A percentile compares a stretch with the other conserved stretches of the same genome.
These are phyloP conservation scores for Telopea speciosissima DNA, from an alignment of 177 flowering plant genomes.

Conservation along the genomic window DNA sequence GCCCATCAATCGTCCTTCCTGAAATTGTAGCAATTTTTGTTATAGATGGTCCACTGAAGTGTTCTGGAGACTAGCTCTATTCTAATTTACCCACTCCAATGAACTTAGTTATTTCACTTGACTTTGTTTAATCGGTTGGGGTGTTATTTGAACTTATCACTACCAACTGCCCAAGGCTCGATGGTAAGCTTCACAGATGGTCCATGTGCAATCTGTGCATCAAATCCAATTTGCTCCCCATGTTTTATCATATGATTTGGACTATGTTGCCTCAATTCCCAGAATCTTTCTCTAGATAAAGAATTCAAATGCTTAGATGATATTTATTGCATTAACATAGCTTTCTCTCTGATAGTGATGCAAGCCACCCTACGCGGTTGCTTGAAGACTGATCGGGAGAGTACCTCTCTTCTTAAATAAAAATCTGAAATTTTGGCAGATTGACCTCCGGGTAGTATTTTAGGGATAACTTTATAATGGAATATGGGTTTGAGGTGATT, in stretches of 20 bases:
- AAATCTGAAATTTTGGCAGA: no score
- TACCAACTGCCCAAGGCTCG: slow-evolving; percentile 8
- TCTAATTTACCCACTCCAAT: slow-evolving; percentile 3
- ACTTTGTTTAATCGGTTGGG: neutral
- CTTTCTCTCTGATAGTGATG: slow-evolving; percentile 8
- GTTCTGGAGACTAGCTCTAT: slow-evolving; percentile 9
- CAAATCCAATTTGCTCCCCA: slow-evolving; percentile 8
- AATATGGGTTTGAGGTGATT: no score
- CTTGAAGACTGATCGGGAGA: no score
- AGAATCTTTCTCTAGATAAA: neutral
- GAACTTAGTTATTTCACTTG: neutral
- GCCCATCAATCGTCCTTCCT: slow-evolving; percentile 13
- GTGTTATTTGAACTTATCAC: slow-evolving; percentile 6
- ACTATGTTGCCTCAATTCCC: slow-evolving; percentile 14
- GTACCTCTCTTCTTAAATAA: no score
- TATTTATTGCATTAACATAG: slow-evolving; percentile 1
- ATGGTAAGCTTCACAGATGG: slow-evolving; percentile 5
- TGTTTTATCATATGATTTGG: slow-evolving; percentile 4
- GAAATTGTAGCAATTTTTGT: slow-evolving; percentile 1
- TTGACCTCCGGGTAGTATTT: no score
- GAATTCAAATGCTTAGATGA: slow-evolving; percentile 11
- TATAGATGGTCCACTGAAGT: slow-evolving; percentile 12
- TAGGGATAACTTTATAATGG: no score
- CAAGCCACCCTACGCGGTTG: no score
- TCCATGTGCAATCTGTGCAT: slow-evolving; percentile 2